These are phyloP conservation scores for Dactylellina drechsleri DNA, from an alignment of 2,329 filamentous ascomycete species.

Conservation along the genomic window DNA sequence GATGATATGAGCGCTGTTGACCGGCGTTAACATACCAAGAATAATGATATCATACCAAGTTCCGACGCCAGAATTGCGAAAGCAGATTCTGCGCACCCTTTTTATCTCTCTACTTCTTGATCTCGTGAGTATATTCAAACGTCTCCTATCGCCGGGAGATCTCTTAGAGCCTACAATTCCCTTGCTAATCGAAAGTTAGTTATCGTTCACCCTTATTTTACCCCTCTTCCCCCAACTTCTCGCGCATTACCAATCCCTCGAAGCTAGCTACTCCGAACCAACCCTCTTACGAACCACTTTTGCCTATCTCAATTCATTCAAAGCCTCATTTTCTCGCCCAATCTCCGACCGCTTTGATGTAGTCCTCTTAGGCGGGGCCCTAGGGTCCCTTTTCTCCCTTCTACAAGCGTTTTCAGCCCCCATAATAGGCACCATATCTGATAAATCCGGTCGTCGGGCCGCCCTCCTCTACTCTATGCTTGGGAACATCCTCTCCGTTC, in stretches of 20 bases:
- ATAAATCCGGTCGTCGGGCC: conserved; percentile 80
- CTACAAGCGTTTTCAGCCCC: conserved; percentile 93
- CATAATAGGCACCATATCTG: conserved; percentile 86
- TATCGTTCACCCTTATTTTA: conserved; percentile 98
- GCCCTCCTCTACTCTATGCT: conserved; percentile 90
- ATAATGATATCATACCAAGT: conserved; percentile 60
- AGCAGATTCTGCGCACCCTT: conserved; percentile 84
- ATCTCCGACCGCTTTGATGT: conserved; percentile 98
- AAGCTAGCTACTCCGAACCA: conserved; percentile 29
- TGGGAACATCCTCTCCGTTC: conserved; percentile 91
- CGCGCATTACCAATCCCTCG: conserved; percentile 81
- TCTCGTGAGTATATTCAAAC: conserved; percentile 70
- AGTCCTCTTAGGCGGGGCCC: conserved; percentile 88
- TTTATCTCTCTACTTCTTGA: conserved; percentile 90
- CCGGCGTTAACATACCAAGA: conserved; percentile 25
- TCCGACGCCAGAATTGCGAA: conserved; percentile 67
- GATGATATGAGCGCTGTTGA: conserved; percentile 42
- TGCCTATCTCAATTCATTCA: conserved; percentile 88
- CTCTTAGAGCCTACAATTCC: not conserved
- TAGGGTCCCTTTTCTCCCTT: conserved; percentile 92
- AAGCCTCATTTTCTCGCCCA: conserved; percentile 86
- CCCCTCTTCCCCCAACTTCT: conserved; percentile 94
- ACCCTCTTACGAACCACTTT: conserved; percentile 79
- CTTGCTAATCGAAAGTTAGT: conserved; percentile 66
- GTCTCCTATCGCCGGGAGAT: not conserved